Base-by-base conservation (phyloP, 2,329 filamentous ascomycete species). In the Neopestalotiopsis clavispora region DNA sequence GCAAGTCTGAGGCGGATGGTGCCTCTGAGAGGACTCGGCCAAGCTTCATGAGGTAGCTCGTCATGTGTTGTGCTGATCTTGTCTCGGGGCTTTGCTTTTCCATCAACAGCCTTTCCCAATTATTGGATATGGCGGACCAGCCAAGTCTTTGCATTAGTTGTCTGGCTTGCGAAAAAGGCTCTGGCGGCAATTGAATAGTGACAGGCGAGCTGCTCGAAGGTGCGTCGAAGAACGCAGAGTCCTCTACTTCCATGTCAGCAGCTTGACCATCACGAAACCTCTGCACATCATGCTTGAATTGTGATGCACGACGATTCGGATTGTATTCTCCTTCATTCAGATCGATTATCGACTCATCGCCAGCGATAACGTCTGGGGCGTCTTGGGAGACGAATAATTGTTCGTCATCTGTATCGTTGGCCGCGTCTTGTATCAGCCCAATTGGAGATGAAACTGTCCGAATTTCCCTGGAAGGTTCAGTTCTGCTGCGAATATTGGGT, bases 21-120 rank as follows among this genome's bases (percentile, higher is more conserved):
- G 69, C 62, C 17, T 67, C 69, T 30, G 65, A 34, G 30, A 70
- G 70, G 6, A 78, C 32, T 63, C 73, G 75, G 58, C 76, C 75
- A 2, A 78, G 68, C 65, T 75, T 77, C 38, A 38, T 42, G 12
- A 76, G 71, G 12, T 75, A 49, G 23, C 67, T 42, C 2, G 74
- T 63, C 49, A 78, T 62, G 64, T 65, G 49, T 62, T 65, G 73
- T 20, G 72, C 72, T 7, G 72, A 66, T 32, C 67, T 57, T 13
- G 73, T 74, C n/a, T 70, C 42, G 12, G 72, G 69, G 32, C 62
- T 61, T 12, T 70, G 61, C 13, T 69, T 66, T 13, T 67, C 59
- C 34, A 74, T 72, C 34, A 69, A n/a, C 7, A 30, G 65, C 57
- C 45, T 61, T n/a, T 73, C 69, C 75, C 75, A 75, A n/a, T 66